Base-by-base conservation (phyloP, 1,284 basidiomycete genomes). In the Coniferiporia sulphurascens region DNA sequence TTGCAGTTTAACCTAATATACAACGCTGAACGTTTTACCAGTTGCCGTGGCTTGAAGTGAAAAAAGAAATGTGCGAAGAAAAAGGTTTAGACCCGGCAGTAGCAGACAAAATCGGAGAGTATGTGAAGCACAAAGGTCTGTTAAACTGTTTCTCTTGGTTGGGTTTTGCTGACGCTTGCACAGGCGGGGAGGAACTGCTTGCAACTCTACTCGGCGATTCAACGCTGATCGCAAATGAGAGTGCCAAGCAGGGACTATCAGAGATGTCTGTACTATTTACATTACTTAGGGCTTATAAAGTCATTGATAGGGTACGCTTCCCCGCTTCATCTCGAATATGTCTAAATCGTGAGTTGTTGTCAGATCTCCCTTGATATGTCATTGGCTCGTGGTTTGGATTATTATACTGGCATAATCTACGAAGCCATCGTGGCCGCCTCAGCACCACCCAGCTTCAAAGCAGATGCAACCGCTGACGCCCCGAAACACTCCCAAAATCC, bases 351-450 rank as follows among this genome's bases (percentile, higher is more conserved):
- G 66, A 32, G 45, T 13, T 12, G 51, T 17, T 35, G 56, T 34
- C 36, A 94, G 90, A 84, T 98, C 69, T 95, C 93, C 7, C 98
- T 99, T 71, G 96, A 99, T 74, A 84, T 99, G 66, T 96, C 93
- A 7, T 84, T 99, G 21, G 97, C 97, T 7, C 87, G 97, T 38
- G 96, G 96, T 22, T 82, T 99, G 41, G 97, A 99, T 74, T 99
- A 99, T 76, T 98, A 99, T 76, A 99, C 96, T 1, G 96, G 97
- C 44, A 87, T 99, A 69, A 99, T 99, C 72, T 98, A 98, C 77
- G 97, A 99, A 75, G 97, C 94, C 45, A 84, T 95, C 66, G 92
- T 94, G 22, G 93, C 93, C 67, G 92, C 87, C 1, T 98, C 95
- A 8, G 95, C 95, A 0, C 95, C 96, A 1, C 93, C 96, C 1